These are phyloP conservation scores for Fomitopsis schrenkii DNA, from an alignment of 1,284 basidiomycete species.

Conservation along the genomic window DNA sequence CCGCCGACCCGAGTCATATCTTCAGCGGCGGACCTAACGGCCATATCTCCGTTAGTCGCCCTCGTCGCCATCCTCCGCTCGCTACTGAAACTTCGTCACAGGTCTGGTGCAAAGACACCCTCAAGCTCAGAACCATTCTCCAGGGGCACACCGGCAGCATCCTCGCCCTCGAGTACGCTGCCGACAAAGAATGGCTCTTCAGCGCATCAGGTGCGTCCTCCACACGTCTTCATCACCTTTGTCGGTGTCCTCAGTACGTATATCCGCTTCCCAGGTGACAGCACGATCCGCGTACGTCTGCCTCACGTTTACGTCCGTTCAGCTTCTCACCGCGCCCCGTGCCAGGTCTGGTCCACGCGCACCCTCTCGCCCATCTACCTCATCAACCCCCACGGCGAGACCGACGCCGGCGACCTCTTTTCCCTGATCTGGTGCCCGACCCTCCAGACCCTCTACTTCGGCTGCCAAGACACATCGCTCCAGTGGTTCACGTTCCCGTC, in stretches of 20 bases:
- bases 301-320: background rate
- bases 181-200: conserved; percentile 80
- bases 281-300: conserved; percentile 71
- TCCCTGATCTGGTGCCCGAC: conserved; percentile 78
- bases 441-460: conserved; percentile 78
- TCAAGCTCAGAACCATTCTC: conserved; percentile 69
- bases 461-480: conserved; percentile 87
- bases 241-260: background rate
- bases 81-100: conserved; percentile 26
- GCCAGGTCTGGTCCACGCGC: conserved; percentile 82
- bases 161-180: conserved; percentile 75
- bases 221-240: background rate
- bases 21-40: conserved; percentile 83
- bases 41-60: conserved; percentile 61
- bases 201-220: conserved; percentile 65
- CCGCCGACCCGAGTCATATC: conserved; percentile 68
- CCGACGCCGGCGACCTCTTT: conserved; percentile 86
- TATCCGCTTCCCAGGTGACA: conserved; percentile 55
- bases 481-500: conserved; percentile 74
- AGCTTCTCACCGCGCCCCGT: conserved; percentile 5
- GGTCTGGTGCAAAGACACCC: conserved; percentile 80
- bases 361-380: conserved; percentile 73
- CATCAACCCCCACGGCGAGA: conserved; percentile 82
- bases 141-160: conserved; percentile 86
- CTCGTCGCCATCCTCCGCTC: background rate